phyloP scores from a whole-genome alignment of 1,284 basidiomycete species.

The Chondrostereum purpureum region DNA sequence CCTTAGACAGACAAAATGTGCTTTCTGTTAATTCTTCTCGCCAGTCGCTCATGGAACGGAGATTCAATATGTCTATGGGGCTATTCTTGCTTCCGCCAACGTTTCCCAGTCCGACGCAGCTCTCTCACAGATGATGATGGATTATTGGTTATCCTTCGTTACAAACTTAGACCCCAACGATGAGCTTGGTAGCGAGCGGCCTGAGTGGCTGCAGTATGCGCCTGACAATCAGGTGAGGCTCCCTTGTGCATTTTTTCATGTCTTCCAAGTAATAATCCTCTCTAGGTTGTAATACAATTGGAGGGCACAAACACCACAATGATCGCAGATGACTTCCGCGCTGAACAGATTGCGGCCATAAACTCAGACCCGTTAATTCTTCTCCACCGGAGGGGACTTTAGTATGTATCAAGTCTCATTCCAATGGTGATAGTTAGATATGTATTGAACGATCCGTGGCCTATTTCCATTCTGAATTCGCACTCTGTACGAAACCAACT shows the following conservation, averaged over 20 bases:
- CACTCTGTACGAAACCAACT: too few species aligned
- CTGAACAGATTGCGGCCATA: conserved; percentile 30
- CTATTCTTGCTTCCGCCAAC: conserved; percentile 18
- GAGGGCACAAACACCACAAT: conserved; percentile 28
- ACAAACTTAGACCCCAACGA: conserved; percentile 44
- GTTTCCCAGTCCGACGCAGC: conserved; percentile 16
- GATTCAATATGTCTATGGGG: conserved; percentile 33
- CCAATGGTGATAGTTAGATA: too few species aligned
- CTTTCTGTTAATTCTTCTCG: conserved; percentile 10
- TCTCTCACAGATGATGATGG: conserved; percentile 37
- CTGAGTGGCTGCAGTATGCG: conserved; percentile 30
- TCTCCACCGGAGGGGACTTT: conserved; percentile 14
- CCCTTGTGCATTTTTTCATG: too few species aligned
- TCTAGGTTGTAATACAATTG: conserved; percentile 30
- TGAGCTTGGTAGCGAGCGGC: conserved; percentile 32
- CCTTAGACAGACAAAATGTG: neutral
- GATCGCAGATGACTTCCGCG: conserved; percentile 31
- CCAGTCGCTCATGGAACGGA: conserved; percentile 33
- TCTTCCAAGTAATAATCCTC: too few species aligned
- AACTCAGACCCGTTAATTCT: conserved; percentile 25
- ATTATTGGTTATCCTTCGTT: conserved; percentile 49
- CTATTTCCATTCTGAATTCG: too few species aligned
- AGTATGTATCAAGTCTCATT: neutral
- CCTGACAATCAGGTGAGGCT: conserved; percentile 21
- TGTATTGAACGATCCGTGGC: too few species aligned